These are phyloP conservation scores for Blastocystis hominis DNA, from an alignment of 352 stramenopile genomes.

Conservation along the genomic window DNA sequence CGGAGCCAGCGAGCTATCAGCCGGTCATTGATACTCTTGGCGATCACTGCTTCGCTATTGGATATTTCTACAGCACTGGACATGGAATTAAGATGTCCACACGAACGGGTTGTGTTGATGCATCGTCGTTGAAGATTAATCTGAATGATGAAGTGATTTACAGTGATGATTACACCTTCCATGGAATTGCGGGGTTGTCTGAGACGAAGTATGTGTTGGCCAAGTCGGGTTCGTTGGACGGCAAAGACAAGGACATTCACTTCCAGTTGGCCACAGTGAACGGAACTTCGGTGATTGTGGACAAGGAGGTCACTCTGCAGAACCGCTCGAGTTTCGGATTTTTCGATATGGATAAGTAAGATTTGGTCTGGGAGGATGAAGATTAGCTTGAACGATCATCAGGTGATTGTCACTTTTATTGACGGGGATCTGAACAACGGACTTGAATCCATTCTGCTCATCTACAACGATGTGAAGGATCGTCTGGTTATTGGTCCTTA, in stretches of 20 bases:
- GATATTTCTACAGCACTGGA: constrained; percentile 45
- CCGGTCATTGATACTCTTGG: constrained; percentile 30
- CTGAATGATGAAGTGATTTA: constrained; percentile 26
- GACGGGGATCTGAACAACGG: constrained; percentile 49
- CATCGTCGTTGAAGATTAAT: background rate
- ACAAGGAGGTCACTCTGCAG: constrained; percentile 3
- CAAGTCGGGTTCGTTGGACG: background rate
- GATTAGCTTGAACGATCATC: constrained; percentile 48
- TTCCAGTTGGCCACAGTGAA: constrained; percentile 43
- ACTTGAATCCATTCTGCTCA: constrained; percentile 38
- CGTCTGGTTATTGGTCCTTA: constrained; percentile 48
- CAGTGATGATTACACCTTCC: constrained; percentile 39
- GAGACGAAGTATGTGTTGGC: constrained; percentile 42
- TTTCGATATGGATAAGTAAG: constrained; percentile 58
- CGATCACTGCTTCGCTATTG: constrained; percentile 13
- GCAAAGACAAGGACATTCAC: constrained; percentile 12
- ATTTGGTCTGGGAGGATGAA: background rate
- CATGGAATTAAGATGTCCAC: background rate
- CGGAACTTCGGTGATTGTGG: background rate
- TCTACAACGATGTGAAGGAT: constrained; percentile 32
- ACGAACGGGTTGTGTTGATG: constrained; percentile 10
- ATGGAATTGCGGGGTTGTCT: constrained; percentile 50
- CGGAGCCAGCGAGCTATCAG: background rate
- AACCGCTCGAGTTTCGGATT: constrained; percentile 51
- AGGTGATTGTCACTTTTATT: constrained; percentile 53